phyloP scores from a whole-genome alignment of 116 monocot species.

The Phalaenopsis hybrid region DNA sequence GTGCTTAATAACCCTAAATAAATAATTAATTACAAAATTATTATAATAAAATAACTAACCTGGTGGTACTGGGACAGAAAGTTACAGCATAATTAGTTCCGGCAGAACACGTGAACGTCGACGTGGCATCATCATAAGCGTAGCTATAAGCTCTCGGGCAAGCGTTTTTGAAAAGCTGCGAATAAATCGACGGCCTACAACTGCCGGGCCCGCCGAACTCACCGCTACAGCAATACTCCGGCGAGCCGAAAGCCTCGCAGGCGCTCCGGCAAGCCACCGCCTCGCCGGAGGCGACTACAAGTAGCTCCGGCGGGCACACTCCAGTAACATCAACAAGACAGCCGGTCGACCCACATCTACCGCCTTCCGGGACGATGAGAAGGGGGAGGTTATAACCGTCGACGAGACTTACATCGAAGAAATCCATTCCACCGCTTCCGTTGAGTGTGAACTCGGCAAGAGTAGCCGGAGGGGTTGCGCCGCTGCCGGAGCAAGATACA shows the following conservation, averaged over 20 bases:
- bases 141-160: slow-evolving; percentile 20
- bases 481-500: slow-evolving; percentile 48
- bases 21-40: too few relatives aligned
- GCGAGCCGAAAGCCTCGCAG: slow-evolving; percentile 24
- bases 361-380: slow-evolving; percentile 39
- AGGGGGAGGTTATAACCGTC: slow-evolving; percentile 71
- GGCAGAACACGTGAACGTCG: slow-evolving; percentile 11
- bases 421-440: slow-evolving; percentile 40
- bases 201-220: slow-evolving; percentile 6
- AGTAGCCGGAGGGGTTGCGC: slow-evolving; percentile 49
- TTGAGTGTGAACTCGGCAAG: slow-evolving; percentile 63
- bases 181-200: slow-evolving; percentile 12
- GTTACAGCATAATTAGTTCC: slow-evolving; percentile 4
- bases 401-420: slow-evolving; percentile 74
- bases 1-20: too few relatives aligned
- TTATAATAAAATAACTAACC: neutral
- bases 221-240: slow-evolving; percentile 19
- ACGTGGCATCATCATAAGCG: slow-evolving; percentile 13
- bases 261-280: slow-evolving; percentile 24
- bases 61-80: slow-evolving; percentile 13
- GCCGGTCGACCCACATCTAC: slow-evolving; percentile 45
- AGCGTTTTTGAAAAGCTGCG: slow-evolving; percentile 17
- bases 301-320: slow-evolving; percentile 48
- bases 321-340: slow-evolving; percentile 41
- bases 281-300: slow-evolving; percentile 12